Conservation (phyloP, 441 rosid genomes). For the Populus hybrid region DNA sequence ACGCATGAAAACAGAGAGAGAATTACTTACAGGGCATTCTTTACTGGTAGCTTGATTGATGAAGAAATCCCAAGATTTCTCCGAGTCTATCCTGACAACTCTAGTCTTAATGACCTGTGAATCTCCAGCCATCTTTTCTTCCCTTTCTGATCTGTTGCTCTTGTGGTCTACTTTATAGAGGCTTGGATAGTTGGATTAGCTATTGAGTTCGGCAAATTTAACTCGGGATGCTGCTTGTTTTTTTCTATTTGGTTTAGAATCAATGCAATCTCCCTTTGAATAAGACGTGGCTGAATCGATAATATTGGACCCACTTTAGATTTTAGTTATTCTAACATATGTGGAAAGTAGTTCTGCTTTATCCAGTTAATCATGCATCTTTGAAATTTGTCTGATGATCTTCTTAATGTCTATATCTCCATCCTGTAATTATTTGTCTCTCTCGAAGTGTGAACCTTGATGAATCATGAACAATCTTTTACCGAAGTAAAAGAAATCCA, state of each 20-base stretch:
- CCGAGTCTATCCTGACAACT: conserved; percentile 40
- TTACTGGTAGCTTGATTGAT: conserved; percentile 31
- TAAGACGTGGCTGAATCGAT: background rate
- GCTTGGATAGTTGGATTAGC: background rate
- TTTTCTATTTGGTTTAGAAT: background rate
- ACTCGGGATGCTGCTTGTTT: background rate
- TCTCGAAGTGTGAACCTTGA: too few relatives aligned
- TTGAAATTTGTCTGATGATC: too few relatives aligned
- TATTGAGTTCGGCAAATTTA: background rate
- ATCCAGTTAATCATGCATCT: background rate
- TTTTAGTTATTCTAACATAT: background rate
- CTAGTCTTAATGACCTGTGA: conserved; percentile 26
- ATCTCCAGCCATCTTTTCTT: conserved; percentile 8
- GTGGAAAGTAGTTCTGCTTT: background rate
- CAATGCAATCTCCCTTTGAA: background rate
- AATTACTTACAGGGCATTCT: conserved; percentile 36
- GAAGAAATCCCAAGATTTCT: conserved; percentile 40
- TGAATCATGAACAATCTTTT: too few relatives aligned
- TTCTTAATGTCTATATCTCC: too few relatives aligned
- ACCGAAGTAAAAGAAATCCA: too few relatives aligned
- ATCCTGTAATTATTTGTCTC: too few relatives aligned
- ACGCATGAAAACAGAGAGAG: background rate
- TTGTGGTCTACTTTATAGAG: conserved; percentile 7
- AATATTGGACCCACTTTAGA: conserved; percentile 13
- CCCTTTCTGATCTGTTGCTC: background rate